Evolutionary conservation across 2,329 filamentous ascomycete species (phyloP).

Genomic region (Monilinia aucupariae): DNA sequence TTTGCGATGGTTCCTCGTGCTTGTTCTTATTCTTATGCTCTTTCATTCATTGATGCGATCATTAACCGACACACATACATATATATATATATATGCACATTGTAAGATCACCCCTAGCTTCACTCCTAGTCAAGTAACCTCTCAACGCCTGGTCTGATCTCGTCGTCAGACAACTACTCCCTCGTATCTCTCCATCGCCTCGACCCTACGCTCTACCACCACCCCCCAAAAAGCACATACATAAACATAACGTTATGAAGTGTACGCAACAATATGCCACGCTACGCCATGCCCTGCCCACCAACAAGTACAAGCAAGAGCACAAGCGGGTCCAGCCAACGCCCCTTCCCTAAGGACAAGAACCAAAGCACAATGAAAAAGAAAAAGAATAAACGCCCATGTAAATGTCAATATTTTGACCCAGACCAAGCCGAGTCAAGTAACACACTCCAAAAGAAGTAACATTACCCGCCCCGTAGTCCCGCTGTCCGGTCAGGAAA

Average conservation of each 20-base stretch:
- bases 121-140: neutral
- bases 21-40: neutral
- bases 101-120: neutral
- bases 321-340: neutral
- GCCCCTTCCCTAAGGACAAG: neutral
- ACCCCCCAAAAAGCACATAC: neutral
- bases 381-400: constrained; percentile 5
- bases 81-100: constrained; percentile 11
- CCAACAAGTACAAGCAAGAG: neutral
- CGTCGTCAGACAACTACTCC: neutral
- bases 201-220: neutral
- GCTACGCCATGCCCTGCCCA: neutral
- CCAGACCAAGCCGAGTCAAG: neutral
- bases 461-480: neutral
- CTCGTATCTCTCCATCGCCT: neutral
- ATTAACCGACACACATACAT: neutral
- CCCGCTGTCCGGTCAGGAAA: neutral
- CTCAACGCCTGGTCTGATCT: neutral
- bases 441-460: neutral
- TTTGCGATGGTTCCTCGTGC: neutral
- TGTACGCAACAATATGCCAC: neutral
- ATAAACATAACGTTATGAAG: neutral
- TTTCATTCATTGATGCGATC: constrained; percentile 2
- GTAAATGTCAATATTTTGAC: neutral
- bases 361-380: neutral